Base-by-base conservation (phyloP, 2,329 filamentous ascomycete species). In the Phyllosticta ampelicida region DNA sequence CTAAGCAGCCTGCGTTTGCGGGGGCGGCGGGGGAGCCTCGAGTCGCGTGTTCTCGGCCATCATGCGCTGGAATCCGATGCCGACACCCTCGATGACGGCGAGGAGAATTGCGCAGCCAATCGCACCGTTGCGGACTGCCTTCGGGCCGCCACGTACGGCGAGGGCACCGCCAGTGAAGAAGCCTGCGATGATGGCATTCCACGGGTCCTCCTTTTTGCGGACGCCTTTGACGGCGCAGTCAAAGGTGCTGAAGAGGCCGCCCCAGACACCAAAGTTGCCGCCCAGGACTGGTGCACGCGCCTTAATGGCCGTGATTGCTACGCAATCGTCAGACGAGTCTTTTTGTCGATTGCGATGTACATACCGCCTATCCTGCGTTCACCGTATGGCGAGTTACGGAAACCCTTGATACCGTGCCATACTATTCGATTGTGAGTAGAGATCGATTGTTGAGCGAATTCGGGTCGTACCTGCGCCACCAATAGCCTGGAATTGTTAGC, bases 221-320 rank as follows among this genome's bases (percentile, higher is more conserved):
- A 79, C 78, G 60, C 92, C 92, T 80, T 97, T 99, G 62, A 96
- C 88, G 20, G 91, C 88, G 78, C 94, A 99, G 77, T 99, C 94
- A 70, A 92, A 97, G 62, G 90, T 95, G 67, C 86, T 90, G 80
- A 97, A 97, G 60, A 97, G 78, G 64, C 94, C 94, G 71, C 94
- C 92, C 92, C 94, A 97, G 59, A 95, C 90, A 67, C 92, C 92
- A 68, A 97, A 99, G 80, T 99, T 99, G 68, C 94, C 94, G 69
- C 94, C 94, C 53, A 97, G 82, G 30, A 97, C 92, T 2, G 94
- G 94, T 49, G 94, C 94, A 71, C 94, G 87, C 71, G 94, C 91
- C 81, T 99, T 99, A 76, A 99, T 90, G 61, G 94, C 94, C 67
- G 92, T 96, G 76, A 99, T 82, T 65, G 94, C 76, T 74, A 49